These are phyloP conservation scores for Starmerella apicola DNA, from an alignment of 805 yeast genomes.

Conservation along the genomic window DNA sequence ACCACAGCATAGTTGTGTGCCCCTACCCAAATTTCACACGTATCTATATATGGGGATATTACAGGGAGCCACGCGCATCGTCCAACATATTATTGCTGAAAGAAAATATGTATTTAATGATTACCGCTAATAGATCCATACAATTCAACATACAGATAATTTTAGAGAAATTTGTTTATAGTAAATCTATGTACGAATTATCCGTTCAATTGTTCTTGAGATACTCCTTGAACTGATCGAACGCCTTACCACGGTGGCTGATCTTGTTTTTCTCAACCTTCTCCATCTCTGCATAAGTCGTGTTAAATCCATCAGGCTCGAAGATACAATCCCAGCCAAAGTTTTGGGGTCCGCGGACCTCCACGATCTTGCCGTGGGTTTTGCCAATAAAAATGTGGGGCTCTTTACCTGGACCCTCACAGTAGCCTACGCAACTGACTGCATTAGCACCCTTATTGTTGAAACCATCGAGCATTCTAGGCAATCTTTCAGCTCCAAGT, in stretches of 20 bases:
- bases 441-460: constrained; percentile 80
- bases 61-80: too few species aligned
- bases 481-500: constrained; percentile 65
- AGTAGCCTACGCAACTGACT: constrained; percentile 82
- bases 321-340: constrained; percentile 96
- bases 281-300: constrained; percentile 81
- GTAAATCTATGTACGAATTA: too few species aligned
- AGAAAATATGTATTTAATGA: too few species aligned
- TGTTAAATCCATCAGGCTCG: constrained; percentile 60
- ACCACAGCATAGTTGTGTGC: constrained; percentile 2
- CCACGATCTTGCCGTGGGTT: constrained; percentile 69
- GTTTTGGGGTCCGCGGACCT: constrained; percentile 58
- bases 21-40: neutral
- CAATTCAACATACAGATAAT: neutral
- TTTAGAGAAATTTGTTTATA: neutral
- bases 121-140: too few species aligned
- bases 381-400: constrained; percentile 76
- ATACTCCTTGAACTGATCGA: constrained; percentile 54
- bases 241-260: constrained; percentile 79
- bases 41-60: too few species aligned
- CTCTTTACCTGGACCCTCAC: constrained; percentile 64
- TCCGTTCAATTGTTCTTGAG: constrained; percentile 19
- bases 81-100: too few species aligned
- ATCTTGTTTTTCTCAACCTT: constrained; percentile 63
- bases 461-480: constrained; percentile 65